A percentile compares a stretch with the other conserved stretches of the same genome.
phyloP scores from a whole-genome alignment of 768 basidiomycete genomes.

The Suillus paluster region DNA sequence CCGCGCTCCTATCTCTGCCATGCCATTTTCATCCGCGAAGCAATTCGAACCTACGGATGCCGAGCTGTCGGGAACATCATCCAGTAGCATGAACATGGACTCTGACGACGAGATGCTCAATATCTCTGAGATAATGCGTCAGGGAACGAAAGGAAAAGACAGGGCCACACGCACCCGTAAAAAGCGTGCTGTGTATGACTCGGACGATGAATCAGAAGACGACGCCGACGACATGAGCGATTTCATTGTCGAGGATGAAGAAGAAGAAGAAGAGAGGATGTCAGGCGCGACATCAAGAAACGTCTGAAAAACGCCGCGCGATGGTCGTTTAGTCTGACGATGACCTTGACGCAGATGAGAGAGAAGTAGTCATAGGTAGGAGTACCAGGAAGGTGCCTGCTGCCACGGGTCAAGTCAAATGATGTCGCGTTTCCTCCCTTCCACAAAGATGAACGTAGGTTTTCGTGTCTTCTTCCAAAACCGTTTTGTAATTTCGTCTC shows the following conservation, averaged over 20 bases:
- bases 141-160: constrained; percentile 20
- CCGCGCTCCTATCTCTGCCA: constrained; percentile 50
- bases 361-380: constrained; percentile 46
- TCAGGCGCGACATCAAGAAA: constrained; percentile 42
- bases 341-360: constrained; percentile 44
- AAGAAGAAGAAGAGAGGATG: constrained; percentile 59
- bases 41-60: constrained; percentile 65
- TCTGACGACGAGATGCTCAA: constrained; percentile 40
- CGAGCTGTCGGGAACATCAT: constrained; percentile 33
- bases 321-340: constrained; percentile 52
- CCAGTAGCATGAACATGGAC: constrained; percentile 24
- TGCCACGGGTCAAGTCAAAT: constrained; percentile 41
- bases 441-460: constrained; percentile 75
- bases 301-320: constrained; percentile 39
- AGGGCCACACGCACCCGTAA: constrained; percentile 29
- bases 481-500: not conserved
- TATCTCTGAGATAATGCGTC: constrained; percentile 19
- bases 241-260: constrained; percentile 56
- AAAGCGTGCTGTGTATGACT: constrained; percentile 28
- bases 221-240: constrained; percentile 51
- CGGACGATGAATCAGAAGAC: constrained; percentile 29
- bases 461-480: not conserved
- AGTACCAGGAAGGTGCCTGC: constrained; percentile 31
- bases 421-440: constrained; percentile 63
- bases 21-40: constrained; percentile 55